Percentiles rank a stretch among this genome's conserved stretches.
Conservation (phyloP, 768 basidiomycete genomes). For the Mycena olivaceomarginata region DNA sequence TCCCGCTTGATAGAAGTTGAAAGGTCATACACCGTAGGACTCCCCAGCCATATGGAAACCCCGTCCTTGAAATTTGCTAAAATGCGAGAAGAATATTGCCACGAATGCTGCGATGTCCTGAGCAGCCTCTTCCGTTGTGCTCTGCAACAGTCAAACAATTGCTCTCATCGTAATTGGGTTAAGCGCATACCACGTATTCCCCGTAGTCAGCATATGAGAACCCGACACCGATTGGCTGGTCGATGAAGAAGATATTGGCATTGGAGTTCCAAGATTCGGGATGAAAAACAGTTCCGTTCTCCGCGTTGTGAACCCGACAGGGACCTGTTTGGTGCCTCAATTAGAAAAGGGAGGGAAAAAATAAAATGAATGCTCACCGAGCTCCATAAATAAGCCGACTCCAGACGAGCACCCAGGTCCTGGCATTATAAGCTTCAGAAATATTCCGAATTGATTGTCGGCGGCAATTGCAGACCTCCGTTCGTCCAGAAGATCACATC, state of each 20-base stretch:
- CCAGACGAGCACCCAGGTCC: conserved; percentile 31
- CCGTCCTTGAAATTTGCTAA: conserved; percentile 51
- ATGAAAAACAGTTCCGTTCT: conserved; percentile 63
- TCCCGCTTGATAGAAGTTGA: conserved; percentile 5
- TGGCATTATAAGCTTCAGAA: background rate
- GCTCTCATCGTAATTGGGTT: background rate
- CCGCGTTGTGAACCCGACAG: conserved; percentile 65
- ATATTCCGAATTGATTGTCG: conserved; percentile 4
- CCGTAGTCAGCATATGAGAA: conserved; percentile 67
- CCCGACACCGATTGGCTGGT: conserved; percentile 52
- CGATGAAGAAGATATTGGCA: conserved; percentile 68
- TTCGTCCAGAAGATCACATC: conserved; percentile 70
- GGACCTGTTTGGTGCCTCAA: conserved; percentile 51
- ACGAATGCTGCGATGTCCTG: conserved; percentile 74
- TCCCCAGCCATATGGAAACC: conserved; percentile 68
- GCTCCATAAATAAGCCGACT: conserved; percentile 31
- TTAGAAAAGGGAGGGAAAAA: conserved; percentile 5
- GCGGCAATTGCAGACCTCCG: conserved; percentile 58
- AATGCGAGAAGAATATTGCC: conserved; percentile 73
- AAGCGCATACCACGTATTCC: conserved; percentile 26
- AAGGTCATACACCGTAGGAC: conserved; percentile 69
- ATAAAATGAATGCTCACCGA: conserved; percentile 23
- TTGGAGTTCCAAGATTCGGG: conserved; percentile 70
- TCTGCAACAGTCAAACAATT: conserved; percentile 49
- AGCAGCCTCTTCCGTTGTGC: conserved; percentile 43